Evolutionary conservation across 139 green algal genomes (phyloP), one percentile per base, ranked within the genome.

Genomic region (Volvox africanus): DNA sequence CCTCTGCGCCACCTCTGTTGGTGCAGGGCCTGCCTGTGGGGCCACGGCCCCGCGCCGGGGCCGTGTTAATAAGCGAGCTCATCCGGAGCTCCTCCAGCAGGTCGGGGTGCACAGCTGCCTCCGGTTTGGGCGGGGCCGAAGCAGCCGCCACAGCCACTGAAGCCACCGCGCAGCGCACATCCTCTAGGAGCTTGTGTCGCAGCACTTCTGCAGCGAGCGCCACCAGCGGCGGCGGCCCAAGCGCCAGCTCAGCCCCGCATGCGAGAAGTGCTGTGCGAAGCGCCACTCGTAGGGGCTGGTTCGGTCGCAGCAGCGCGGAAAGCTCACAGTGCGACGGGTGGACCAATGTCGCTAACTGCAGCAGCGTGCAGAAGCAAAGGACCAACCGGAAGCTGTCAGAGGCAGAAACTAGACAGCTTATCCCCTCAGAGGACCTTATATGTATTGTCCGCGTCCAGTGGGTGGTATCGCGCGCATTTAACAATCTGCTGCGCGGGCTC

Each of bases 151-250:
- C 37, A 1, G 37, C 37, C 19, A 36, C 35, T 20, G 19, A 5
- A 2, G 33, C 35, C 12, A 33, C 78, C 78, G 37, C 9, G 11
- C 6, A 22, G 21, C 37, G 36, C 24, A 86, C 50, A 5, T 86
- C 80, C 32, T 13, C 22, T n/a, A 24, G 24, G 28, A 86, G 80
- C 50, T 86, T 86, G 3, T 13, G 20, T 0, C 28, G 80, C 22
- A 86, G 80, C 50, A 44, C 80, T n/a, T 61, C 80, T 14, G 80
- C 80, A 14, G 80, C 80, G 11, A 86, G 50, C 26, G 50, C 50
- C 26, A 55, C 50, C 80, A 86, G 80, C 26, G 50, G 17, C 50
- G 50, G 22, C 28, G 80, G 50, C 80, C 80, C 80, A 28, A 37
- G 26, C 44, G 2, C 12, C 22, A 61, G 28, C 50, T n/a, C 16